Conservation (phyloP, 441 rosid genomes). For the Pelargonium exstipulatum region DNA sequence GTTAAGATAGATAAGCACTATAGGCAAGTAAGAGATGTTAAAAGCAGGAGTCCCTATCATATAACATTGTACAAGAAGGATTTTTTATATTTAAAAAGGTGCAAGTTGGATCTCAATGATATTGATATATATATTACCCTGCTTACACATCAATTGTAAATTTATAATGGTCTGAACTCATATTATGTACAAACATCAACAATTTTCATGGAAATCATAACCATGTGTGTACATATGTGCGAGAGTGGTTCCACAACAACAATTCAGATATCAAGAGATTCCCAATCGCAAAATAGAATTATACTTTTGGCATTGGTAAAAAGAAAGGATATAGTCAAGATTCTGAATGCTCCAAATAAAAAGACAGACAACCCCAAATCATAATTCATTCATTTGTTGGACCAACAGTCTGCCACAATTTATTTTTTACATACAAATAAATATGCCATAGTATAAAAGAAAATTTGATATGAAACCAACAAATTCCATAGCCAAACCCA, state of each 20-base stretch:
- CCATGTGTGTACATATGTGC: neutral
- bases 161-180: neutral
- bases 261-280: neutral
- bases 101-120: neutral
- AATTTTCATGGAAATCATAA: neutral
- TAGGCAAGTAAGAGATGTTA: neutral
- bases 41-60: neutral
- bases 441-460: neutral
- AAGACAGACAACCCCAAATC: neutral
- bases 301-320: no score
- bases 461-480: neutral
- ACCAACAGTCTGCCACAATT: neutral
- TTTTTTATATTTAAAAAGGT: no score
- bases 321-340: neutral
- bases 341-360: neutral
- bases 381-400: neutral
- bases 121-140: neutral
- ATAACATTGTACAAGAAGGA: neutral
- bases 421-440: neutral
- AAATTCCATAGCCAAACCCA: neutral
- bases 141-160: neutral
- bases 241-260: neutral
- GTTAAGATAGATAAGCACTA: neutral
- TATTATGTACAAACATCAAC: constrained; percentile 16
- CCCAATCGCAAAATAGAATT: neutral